These are phyloP conservation scores for Begonia masoniana DNA, from an alignment of 306 rosid genomes.

Conservation along the genomic window DNA sequence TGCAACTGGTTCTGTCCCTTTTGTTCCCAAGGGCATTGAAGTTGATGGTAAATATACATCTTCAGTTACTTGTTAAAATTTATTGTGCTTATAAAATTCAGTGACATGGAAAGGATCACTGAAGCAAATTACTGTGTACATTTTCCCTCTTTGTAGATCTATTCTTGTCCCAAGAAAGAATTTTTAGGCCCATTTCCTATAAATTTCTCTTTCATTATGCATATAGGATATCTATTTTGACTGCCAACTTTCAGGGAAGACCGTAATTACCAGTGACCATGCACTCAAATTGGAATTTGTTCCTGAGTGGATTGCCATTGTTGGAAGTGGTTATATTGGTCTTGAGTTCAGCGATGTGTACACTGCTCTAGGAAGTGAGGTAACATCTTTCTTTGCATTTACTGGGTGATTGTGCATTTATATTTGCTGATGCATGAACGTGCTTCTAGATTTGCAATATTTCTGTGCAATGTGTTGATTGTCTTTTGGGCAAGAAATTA, in stretches of 20 bases:
- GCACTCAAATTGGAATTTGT: conserved; percentile 93
- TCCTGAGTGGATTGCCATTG: conserved; percentile 97
- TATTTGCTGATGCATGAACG: too few relatives aligned
- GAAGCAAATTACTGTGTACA: too few relatives aligned
- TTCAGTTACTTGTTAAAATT: conserved; percentile 9
- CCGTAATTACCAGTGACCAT: conserved; percentile 97
- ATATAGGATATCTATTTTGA: neutral
- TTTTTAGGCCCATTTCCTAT: too few relatives aligned
- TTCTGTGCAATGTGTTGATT: too few relatives aligned
- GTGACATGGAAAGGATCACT: too few relatives aligned
- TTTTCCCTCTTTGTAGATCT: too few relatives aligned
- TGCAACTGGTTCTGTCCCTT: conserved; percentile 97
- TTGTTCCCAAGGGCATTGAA: conserved; percentile 96
- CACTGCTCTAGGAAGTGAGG: conserved; percentile 99
- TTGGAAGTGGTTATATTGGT: conserved; percentile 98
- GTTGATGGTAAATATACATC: conserved; percentile 50
- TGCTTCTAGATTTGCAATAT: too few relatives aligned
- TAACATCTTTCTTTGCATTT: conserved; percentile 16
- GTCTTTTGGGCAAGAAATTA: too few relatives aligned
- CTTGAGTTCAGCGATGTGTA: conserved; percentile 98
- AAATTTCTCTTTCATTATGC: too few relatives aligned
- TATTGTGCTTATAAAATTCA: neutral
- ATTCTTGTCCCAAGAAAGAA: too few relatives aligned
- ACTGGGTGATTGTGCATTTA: too few relatives aligned
- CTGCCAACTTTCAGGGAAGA: conserved; percentile 57